Conservation (phyloP, 116 monocot species). For the Phalaenopsis hybrid region DNA sequence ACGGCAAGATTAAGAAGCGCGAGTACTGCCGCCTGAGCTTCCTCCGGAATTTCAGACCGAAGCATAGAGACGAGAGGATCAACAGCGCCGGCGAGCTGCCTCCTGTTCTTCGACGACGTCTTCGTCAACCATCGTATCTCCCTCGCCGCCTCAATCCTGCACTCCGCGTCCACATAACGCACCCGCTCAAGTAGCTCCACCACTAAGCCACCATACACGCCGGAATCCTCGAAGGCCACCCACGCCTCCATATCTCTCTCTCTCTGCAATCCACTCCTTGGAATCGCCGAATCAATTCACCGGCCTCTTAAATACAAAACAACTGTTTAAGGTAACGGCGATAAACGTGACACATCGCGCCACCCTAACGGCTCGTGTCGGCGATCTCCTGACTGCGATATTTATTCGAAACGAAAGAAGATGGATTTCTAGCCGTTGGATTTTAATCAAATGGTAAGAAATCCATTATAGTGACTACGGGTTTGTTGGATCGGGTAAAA, state of each 20-base stretch:
- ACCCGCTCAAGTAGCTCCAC: conserved; percentile 11
- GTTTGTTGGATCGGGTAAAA: neutral
- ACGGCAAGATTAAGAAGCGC: conserved; percentile 20
- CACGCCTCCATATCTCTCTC: neutral
- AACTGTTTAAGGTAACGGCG: neutral
- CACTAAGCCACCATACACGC: neutral
- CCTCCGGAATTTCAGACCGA: conserved; percentile 10
- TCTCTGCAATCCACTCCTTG: neutral
- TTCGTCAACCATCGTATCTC: conserved; percentile 23
- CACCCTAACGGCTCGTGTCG: conserved; percentile 2
- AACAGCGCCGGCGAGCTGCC: conserved; percentile 9
- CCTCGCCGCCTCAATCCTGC: conserved; percentile 16
- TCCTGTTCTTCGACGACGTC: conserved; percentile 18
- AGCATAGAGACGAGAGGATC: conserved; percentile 20
- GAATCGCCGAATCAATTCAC: neutral
- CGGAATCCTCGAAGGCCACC: neutral
- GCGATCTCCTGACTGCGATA: neutral
- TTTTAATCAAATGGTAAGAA: neutral
- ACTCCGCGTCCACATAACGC: conserved; percentile 13
- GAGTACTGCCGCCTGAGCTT: conserved; percentile 9
- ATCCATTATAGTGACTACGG: neutral
- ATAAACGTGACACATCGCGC: neutral
- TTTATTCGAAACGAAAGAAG: neutral
- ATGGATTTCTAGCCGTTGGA: neutral
- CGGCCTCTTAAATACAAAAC: neutral